These are phyloP conservation scores for Lentinula aciculospora DNA, from an alignment of 768 basidiomycete genomes.

Conservation along the genomic window DNA sequence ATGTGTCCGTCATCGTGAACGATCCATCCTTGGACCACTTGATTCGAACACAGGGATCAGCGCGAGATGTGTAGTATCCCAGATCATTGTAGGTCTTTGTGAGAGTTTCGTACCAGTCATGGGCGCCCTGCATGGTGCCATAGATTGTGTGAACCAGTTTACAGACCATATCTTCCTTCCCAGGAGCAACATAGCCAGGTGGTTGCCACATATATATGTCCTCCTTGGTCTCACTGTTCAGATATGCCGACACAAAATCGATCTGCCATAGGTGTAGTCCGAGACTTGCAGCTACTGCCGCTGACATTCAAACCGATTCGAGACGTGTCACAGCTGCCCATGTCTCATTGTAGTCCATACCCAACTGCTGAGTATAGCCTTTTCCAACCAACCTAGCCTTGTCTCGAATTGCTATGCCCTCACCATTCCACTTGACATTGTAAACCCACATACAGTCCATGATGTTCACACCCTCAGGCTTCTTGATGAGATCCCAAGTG, in stretches of 20 bases:
- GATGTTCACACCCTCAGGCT: too few relatives aligned
- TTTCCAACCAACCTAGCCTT: constrained; percentile 25
- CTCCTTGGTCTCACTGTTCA: constrained; percentile 17
- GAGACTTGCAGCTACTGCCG: constrained; percentile 16
- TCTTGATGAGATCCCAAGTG: too few relatives aligned
- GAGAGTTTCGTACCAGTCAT: not conserved
- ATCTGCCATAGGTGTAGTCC: constrained; percentile 6
- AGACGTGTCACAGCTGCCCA: constrained; percentile 16
- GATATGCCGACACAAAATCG: constrained; percentile 17
- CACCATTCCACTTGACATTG: not conserved
- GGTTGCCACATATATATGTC: constrained; percentile 21
- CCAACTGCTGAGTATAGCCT: constrained; percentile 27
- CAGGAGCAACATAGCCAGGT: constrained; percentile 6
- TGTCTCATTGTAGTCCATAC: constrained; percentile 25
- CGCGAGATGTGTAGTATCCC: constrained; percentile 8
- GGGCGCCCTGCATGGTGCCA: not conserved
- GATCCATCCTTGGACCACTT: not conserved
- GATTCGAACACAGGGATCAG: constrained; percentile 15
- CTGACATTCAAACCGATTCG: constrained; percentile 13
- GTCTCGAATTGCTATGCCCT: constrained; percentile 11
- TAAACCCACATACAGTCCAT: too few relatives aligned
- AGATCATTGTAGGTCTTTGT: constrained; percentile 6
- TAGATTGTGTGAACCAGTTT: not conserved
- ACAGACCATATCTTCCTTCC: not conserved
- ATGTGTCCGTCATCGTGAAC: constrained; percentile 13